Conservation (phyloP, 345 rosid species). For the Hevea brasiliensis region DNA sequence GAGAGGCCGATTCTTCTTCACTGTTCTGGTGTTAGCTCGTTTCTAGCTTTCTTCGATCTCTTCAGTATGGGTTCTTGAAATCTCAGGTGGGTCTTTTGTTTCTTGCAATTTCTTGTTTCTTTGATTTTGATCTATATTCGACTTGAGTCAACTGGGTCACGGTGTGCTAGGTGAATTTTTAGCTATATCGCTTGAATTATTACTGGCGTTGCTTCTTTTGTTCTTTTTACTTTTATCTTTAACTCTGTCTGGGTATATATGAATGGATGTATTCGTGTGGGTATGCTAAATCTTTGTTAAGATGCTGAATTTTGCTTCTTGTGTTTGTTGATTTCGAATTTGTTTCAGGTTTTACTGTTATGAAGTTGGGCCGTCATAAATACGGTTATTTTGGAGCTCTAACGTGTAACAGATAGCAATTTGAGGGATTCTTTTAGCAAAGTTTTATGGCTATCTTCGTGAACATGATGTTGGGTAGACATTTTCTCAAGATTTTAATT, state of each 20-base stretch:
- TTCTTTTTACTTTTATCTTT: background rate
- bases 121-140: conserved; percentile 9
- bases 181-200: conserved; percentile 19
- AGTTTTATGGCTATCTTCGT: conserved; percentile 22
- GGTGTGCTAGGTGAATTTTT: background rate
- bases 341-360: conserved; percentile 33
- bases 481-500: conserved; percentile 20
- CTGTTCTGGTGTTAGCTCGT: background rate
- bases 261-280: background rate
- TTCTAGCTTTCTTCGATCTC: conserved; percentile 19
- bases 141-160: conserved; percentile 17
- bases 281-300: background rate
- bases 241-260: background rate
- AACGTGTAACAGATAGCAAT: conserved; percentile 10
- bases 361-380: conserved; percentile 14
- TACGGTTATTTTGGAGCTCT: conserved; percentile 18
- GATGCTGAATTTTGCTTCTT: conserved; percentile 19
- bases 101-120: background rate
- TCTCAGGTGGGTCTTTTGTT: conserved; percentile 28
- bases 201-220: background rate
- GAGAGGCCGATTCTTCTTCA: background rate
- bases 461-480: conserved; percentile 31
- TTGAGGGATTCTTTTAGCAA: conserved; percentile 14
- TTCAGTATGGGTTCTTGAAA: conserved; percentile 3
- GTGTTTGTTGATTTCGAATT: conserved; percentile 2